phyloP scores from a whole-genome alignment of 331 rosid species.

The Malus hybrid region DNA sequence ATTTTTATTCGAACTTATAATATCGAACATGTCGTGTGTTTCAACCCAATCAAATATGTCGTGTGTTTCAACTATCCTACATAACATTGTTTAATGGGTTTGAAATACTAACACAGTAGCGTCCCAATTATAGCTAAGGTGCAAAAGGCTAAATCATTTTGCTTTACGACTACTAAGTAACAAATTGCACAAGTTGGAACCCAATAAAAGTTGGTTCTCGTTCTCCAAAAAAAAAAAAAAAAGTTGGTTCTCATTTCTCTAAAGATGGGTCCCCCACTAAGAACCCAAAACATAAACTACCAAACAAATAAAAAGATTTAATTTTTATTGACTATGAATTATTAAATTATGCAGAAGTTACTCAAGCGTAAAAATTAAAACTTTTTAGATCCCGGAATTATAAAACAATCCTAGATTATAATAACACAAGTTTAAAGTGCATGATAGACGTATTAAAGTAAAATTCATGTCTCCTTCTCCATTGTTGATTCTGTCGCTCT shows the following conservation, averaged over 20 bases:
- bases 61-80: too few relatives aligned
- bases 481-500: too few relatives aligned
- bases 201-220: background rate
- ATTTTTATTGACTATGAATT: conserved; percentile 4
- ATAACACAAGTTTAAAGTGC: background rate
- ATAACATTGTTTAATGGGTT: too few relatives aligned
- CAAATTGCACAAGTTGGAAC: background rate
- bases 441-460: background rate
- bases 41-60: too few relatives aligned
- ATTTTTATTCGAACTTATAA: background rate
- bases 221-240: background rate
- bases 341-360: background rate
- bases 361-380: background rate
- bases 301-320: background rate
- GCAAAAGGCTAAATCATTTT: background rate
- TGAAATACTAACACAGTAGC: too few relatives aligned
- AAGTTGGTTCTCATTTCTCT: background rate
- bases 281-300: background rate
- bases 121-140: too few relatives aligned
- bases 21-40: background rate
- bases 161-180: background rate
- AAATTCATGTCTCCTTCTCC: background rate
- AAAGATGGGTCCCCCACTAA: background rate
- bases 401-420: background rate
- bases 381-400: background rate